Base-by-base conservation (phyloP, 495 filamentous ascomycete genomes). In the Podospora fimiseda region DNA sequence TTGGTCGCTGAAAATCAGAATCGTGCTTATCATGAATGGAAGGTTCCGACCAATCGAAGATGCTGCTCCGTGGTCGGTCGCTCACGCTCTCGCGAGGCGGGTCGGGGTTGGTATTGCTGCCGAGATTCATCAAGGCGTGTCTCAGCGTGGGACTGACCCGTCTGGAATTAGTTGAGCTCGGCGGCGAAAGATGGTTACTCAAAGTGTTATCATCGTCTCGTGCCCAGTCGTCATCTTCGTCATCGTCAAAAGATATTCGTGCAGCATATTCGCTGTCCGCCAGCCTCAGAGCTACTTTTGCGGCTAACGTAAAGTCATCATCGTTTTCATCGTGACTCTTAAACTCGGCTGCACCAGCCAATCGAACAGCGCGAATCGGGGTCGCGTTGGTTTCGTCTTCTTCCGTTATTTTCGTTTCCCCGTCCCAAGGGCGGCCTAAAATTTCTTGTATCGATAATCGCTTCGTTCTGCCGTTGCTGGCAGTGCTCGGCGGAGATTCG, bases 31-130 rank as follows among this genome's bases (percentile, higher is more conserved):
- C 86, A 43, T 70, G 70, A 19, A 72, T 69, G 33, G 79, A 64
- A 33, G 86, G 79, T 64, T 95, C 90, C 43, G 86, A 84, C 89
- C 90, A 96, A 65, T 95, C 89, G 59, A 94, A 95, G 20, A 91
- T 79, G 59, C 79, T 87, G 51, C 77, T 80, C 51, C 76, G 70
- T 15, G 76, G 76, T 52, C 77, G 70, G 43, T 77, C 76, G 43
- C 62, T 70, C 36, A 66, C 62, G 55, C 56, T 41, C 14, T 70
- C 64, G 48, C 59, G 59, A 21, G 65, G 50, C 18, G 50, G 60
- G 38, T 73, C 63, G 40, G 52, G 46, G 48, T 55, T 64, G 37
- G 41, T 61, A 56, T 73, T 73, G 21, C 72, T 70, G 23, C 61
- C 76, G n/a, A 75, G 60, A 48, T 54, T 68, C 16, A 61, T 65